These are phyloP conservation scores for Calonectria henricotiae DNA, from an alignment of 2,329 filamentous ascomycete genomes.

Conservation along the genomic window DNA sequence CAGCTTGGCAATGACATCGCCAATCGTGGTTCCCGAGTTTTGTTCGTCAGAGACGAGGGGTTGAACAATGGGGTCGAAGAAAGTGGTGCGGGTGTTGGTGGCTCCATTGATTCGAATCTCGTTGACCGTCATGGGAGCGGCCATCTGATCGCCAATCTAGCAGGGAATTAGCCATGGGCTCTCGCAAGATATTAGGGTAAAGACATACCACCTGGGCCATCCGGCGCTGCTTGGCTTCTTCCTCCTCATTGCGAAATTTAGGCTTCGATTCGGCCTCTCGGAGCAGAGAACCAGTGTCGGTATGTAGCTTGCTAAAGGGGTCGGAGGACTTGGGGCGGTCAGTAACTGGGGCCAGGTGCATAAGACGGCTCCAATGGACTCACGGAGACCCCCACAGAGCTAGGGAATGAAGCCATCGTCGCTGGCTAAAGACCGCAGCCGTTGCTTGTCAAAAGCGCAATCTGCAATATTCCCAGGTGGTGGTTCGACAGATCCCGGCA, in stretches of 20 bases:
- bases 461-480: slow-evolving; percentile 42
- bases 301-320: slow-evolving; percentile 61
- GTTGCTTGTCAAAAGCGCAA: slow-evolving; percentile 44
- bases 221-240: slow-evolving; percentile 61
- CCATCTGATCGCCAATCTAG: slow-evolving; percentile 79
- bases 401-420: slow-evolving; percentile 57
- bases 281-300: slow-evolving; percentile 59
- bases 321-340: slow-evolving; percentile 55
- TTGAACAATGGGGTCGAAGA: slow-evolving; percentile 86
- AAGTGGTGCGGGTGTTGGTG: slow-evolving; percentile 84
- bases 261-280: slow-evolving; percentile 60
- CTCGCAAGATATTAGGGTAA: neutral
- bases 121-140: slow-evolving; percentile 89
- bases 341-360: slow-evolving; percentile 42
- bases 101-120: slow-evolving; percentile 89
- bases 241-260: slow-evolving; percentile 57
- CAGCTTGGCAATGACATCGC: slow-evolving; percentile 83
- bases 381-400: slow-evolving; percentile 54
- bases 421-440: slow-evolving; percentile 42
- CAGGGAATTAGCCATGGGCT: slow-evolving; percentile 34
- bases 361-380: slow-evolving; percentile 36
- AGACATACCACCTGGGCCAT: slow-evolving; percentile 58
- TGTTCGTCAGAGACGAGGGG: slow-evolving; percentile 82
- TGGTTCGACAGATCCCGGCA: slow-evolving; percentile 48
- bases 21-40: slow-evolving; percentile 81